Percentiles rank a stretch among this genome's conserved stretches.
These are phyloP conservation scores for Lepiota subincarnata DNA, from an alignment of 768 basidiomycete genomes.

Conservation along the genomic window DNA sequence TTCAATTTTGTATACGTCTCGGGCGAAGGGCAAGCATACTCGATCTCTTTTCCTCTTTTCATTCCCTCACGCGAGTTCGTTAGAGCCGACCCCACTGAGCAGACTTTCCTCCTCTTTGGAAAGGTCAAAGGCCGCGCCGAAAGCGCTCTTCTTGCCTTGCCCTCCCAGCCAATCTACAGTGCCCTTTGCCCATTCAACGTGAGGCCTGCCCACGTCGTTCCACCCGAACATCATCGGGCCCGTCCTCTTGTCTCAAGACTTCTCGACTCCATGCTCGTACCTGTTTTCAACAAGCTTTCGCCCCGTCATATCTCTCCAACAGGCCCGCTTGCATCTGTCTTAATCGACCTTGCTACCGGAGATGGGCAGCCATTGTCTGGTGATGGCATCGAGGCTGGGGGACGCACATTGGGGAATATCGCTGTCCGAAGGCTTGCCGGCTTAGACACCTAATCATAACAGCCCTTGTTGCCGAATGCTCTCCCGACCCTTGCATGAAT, in stretches of 20 bases:
- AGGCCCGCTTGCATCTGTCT: slow-evolving; percentile 17
- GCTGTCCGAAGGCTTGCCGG: slow-evolving; percentile 1
- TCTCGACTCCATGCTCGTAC: not conserved
- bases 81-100: slow-evolving; percentile 23
- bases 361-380: slow-evolving; percentile 21
- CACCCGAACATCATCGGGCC: slow-evolving; percentile 1
- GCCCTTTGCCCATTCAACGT: slow-evolving; percentile 20
- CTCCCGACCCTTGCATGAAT: too few relatives aligned
- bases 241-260: not conserved
- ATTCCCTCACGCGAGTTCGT: not conserved
- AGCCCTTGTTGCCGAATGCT: too few relatives aligned
- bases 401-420: slow-evolving; percentile 10
- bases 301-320: slow-evolving; percentile 17
- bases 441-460: not conserved
- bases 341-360: slow-evolving; percentile 19
- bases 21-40: slow-evolving; percentile 17
- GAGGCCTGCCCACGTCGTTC: slow-evolving; percentile 15
- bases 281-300: not conserved
- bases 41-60: not conserved
- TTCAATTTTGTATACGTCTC: slow-evolving; percentile 29
- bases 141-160: slow-evolving; percentile 14
- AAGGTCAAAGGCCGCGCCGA: slow-evolving; percentile 23
- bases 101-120: slow-evolving; percentile 17
- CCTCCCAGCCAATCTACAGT: slow-evolving; percentile 11
- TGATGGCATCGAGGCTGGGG: slow-evolving; percentile 20